Base-by-base conservation (phyloP, 768 basidiomycete genomes). In the Amanita exitialis region DNA sequence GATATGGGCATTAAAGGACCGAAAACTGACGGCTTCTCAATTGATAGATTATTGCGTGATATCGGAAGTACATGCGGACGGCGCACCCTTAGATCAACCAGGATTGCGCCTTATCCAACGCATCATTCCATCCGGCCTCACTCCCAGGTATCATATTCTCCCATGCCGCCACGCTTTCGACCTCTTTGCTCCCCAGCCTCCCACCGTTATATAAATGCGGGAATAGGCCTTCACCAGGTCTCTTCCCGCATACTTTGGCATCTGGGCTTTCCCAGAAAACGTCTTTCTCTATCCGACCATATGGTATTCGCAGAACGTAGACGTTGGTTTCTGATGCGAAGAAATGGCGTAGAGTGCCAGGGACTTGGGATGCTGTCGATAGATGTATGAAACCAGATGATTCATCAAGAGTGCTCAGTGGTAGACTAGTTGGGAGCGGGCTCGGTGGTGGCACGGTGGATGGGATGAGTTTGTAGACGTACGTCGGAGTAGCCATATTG, bases 401-500 rank as follows among this genome's bases (percentile, higher is more conserved):
- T 35, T 61, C 47, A 53, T 82, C 80, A 12, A 82, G 63, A 15
- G 65, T 57, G 53, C 77, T 80, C 39, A 81, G 58, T 16, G 78
- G 77, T 23, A 82, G 68, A 3, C 54, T 58, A 2, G 65, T 60
- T 6, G 79, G 78, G 12, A 80, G 62, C 1, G 65, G 66, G 6
- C 60, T 59, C 2, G 69, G 61, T 27, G 73, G 69, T n/a, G 74
- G 64, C 7, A 69, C 56, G 7, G 71, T 64, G 35, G 66, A 58
- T 10, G 72, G 67, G 28, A 82, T 62, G 53, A 85, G 73, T 57
- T 83, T 85, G 69, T 83, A 85, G 54, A 84, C 47, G 62, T 80
- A 81, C 2, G 66, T 72, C 4, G 79, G 82, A 15, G 44, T 54
- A 6, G 61, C 57, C 56, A 64, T 60, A 12, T 8, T 2, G n/a